phyloP scores from a whole-genome alignment of 805 yeast species.

The Metschnikowia santaceciliae region DNA sequence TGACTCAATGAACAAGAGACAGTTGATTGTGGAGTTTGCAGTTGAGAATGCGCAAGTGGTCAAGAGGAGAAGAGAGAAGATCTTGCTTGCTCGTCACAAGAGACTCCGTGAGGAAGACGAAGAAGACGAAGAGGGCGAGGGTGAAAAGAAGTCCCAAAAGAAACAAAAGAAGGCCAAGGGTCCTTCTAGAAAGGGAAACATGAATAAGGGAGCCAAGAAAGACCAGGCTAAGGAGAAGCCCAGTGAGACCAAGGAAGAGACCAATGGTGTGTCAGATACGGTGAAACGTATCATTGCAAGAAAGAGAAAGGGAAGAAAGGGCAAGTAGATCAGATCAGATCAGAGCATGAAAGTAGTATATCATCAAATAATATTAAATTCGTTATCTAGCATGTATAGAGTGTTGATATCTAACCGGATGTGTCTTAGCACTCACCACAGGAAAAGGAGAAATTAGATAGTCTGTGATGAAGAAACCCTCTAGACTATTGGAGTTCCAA shows the following conservation, averaged over 20 bases:
- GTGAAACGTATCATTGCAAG: slow-evolving; percentile 62
- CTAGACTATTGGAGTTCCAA: background rate
- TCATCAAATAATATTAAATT: slow-evolving; percentile 5
- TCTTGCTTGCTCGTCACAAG: slow-evolving; percentile 33
- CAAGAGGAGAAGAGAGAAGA: slow-evolving; percentile 79
- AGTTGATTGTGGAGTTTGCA: slow-evolving; percentile 91
- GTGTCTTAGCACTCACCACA: background rate
- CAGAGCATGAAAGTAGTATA: background rate
- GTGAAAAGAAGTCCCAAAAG: slow-evolving; percentile 14
- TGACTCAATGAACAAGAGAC: slow-evolving; percentile 60
- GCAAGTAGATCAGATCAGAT: slow-evolving; percentile 22
- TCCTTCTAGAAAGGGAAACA: slow-evolving; percentile 39
- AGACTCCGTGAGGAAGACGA: slow-evolving; percentile 26
- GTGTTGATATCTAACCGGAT: background rate
- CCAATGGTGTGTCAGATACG: slow-evolving; percentile 46
- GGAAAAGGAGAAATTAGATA: background rate
- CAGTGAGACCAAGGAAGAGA: slow-evolving; percentile 7
- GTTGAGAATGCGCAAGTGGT: slow-evolving; percentile 92
- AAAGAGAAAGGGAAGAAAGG: slow-evolving; percentile 64
- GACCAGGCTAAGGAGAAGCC: slow-evolving; percentile 18
- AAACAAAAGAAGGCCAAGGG: slow-evolving; percentile 25
- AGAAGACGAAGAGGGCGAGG: slow-evolving; percentile 12
- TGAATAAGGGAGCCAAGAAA: slow-evolving; percentile 33
- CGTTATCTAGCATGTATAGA: slow-evolving; percentile 1
- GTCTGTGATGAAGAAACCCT: background rate